phyloP scores from a whole-genome alignment of 2,329 filamentous ascomycete genomes.

The Clonostachys sp. region DNA sequence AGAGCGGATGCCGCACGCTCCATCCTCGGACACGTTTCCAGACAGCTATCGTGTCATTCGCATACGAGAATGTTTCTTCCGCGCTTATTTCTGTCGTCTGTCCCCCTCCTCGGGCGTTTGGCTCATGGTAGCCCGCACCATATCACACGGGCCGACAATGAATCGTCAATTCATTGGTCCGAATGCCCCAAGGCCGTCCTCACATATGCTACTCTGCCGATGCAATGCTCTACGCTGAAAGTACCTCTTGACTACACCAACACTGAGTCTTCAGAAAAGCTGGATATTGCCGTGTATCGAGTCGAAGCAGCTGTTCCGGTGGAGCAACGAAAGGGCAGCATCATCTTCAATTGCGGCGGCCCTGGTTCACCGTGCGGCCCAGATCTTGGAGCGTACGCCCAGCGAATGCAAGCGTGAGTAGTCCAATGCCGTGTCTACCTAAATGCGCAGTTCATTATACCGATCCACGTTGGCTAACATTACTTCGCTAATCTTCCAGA shows the following conservation, averaged over 20 bases:
- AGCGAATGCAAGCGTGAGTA: background rate
- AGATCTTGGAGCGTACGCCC: background rate
- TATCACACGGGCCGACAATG: no score
- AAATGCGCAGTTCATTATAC: no score
- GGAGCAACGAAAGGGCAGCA: constrained; percentile 20
- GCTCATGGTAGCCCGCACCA: no score
- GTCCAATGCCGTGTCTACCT: no score
- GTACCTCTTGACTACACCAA: constrained; percentile 33
- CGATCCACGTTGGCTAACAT: background rate
- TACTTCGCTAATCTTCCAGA: constrained; percentile 1
- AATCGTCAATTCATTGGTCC: background rate
- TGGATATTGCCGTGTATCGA: constrained; percentile 23
- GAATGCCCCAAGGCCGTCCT: background rate
- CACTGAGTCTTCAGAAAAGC: constrained; percentile 7
- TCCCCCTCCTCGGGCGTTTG: no score
- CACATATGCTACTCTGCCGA: background rate
- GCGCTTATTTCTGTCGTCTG: no score
- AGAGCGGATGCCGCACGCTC: no score
- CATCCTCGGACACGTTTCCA: no score
- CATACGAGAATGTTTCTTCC: no score
- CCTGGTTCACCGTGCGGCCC: constrained; percentile 14
- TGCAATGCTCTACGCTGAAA: constrained; percentile 23
- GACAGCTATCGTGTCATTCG: no score
- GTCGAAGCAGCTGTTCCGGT: constrained; percentile 13
- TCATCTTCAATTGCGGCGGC: constrained; percentile 32